Evolutionary conservation across 805 yeast species (phyloP).

Genomic region (Teunomyces stri): DNA sequence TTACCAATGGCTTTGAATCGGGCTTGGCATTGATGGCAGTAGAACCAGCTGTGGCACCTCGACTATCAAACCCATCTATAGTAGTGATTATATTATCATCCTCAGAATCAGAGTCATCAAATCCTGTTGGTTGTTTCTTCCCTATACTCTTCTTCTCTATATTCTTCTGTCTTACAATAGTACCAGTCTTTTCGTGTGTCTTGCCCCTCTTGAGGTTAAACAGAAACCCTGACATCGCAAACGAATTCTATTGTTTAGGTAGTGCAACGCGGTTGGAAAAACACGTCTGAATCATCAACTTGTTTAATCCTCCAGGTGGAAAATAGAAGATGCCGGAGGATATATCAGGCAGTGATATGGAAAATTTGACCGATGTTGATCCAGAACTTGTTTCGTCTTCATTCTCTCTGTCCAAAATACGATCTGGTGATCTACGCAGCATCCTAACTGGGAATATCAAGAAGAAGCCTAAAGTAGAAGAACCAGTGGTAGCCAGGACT

Average conservation of each 20-base stretch:
- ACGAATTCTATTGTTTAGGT: neutral
- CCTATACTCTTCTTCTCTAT: neutral
- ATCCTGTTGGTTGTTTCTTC: slow-evolving; percentile 3
- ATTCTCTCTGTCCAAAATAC: neutral
- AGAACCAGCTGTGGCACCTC: slow-evolving; percentile 14
- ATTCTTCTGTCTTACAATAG: neutral
- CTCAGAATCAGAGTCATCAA: slow-evolving; percentile 18
- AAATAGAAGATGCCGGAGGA: neutral
- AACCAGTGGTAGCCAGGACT: neutral
- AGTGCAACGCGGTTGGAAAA: neutral
- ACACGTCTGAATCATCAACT: slow-evolving; percentile 2
- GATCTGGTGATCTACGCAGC: neutral
- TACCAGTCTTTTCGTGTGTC: slow-evolving; percentile 5
- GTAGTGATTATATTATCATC: slow-evolving; percentile 16
- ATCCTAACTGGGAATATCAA: slow-evolving; percentile 4
- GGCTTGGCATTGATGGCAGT: slow-evolving; percentile 7
- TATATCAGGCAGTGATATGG: neutral
- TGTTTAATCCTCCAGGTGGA: neutral
- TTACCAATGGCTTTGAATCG: slow-evolving; percentile 14
- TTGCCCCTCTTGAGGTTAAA: slow-evolving; percentile 17
- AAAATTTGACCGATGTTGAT: slow-evolving; percentile 9
- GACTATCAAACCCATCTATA: slow-evolving; percentile 24
- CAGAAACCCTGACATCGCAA: slow-evolving; percentile 21
- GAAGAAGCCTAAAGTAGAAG: slow-evolving; percentile 6
- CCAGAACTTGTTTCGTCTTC: neutral